A percentile compares a stretch with the other conserved stretches of the same genome.
Conservation (phyloP, 345 rosid species). For the Rhizophora apiculata region DNA sequence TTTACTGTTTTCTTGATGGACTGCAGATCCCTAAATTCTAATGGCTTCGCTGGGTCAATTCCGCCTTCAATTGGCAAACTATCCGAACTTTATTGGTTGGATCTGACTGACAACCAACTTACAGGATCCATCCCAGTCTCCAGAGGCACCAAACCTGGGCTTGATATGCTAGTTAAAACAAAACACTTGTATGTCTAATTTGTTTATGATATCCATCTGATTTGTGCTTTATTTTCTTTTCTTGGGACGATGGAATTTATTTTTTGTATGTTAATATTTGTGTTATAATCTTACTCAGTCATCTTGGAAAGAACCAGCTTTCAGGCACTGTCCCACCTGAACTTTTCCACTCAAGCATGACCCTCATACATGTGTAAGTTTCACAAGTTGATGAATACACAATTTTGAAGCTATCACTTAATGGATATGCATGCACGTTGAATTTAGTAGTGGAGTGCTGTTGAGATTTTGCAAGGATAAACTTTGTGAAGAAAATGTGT, state of each 20-base stretch:
- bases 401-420: too few relatives aligned
- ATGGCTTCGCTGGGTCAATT: constrained; percentile 62
- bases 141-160: constrained; percentile 61
- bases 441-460: too few relatives aligned
- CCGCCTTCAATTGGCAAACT: constrained; percentile 74
- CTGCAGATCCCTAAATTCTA: constrained; percentile 72
- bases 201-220: background rate
- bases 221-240: background rate
- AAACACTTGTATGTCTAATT: constrained; percentile 69
- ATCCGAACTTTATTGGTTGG: constrained; percentile 68
- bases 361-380: constrained; percentile 74
- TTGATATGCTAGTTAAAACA: constrained; percentile 59
- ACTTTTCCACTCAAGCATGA: constrained; percentile 68
- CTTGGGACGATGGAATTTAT: background rate
- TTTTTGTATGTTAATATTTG: constrained; percentile 5
- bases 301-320: constrained; percentile 69
- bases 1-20: background rate
- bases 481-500: too few relatives aligned
- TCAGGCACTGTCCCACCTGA: constrained; percentile 53
- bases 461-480: too few relatives aligned
- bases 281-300: constrained; percentile 39
- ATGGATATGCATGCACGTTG: too few relatives aligned
- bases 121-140: constrained; percentile 79
- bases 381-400: too few relatives aligned
- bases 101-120: constrained; percentile 74